Evolutionary conservation across 2,329 filamentous ascomycete species (phyloP), one percentile per base, ranked within the genome.

Genomic region (Penicillium italicum): DNA sequence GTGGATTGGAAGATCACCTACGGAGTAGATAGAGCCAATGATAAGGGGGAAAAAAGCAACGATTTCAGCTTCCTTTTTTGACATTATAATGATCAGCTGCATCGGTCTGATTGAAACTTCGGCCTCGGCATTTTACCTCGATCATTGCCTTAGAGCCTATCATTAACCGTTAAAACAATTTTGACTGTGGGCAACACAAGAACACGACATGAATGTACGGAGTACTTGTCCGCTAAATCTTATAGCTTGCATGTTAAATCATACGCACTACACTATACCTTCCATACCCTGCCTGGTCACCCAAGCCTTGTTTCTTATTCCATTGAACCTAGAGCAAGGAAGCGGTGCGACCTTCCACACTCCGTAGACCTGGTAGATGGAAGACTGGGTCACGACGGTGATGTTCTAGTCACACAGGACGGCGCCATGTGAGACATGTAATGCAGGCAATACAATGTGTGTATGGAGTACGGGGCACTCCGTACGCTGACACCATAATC

Each of bases 391-490:
- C 56, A 55, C n/a, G 12, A 53, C 30, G 12, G 52, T 40, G 54
- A 59, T 50, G 38, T 18, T 56, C 52, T 63, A 52, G 53, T 58
- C 47, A 53, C 52, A 60, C 56, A 54, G 45, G 48, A 50, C 28
- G 38, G 45, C 49, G 56, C 62, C 60, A 65, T 65, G 64, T 69
- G 66, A 69, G 67, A 69, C 64, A 63, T 63, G 58, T 57, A 56
- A 66, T 64, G 62, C 62, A 64, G 58, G 58, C 58, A 49, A 57
- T 55, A 38, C 41, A 38, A 12, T 38, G 52, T 31, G 33, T 53
- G 38, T 49, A 57, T 30, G 50, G n/a, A n/a, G n/a, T n/a, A n/a
- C n/a, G n/a, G n/a, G n/a, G n/a, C n/a, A n/a, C n/a, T n/a, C 33
- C 48, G 41, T 53, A 59, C 43, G 53, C 36, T 34, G 37, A 52